Evolutionary conservation across 257 asterid species (phyloP), one percentile per base, ranked within the genome.

Genomic region (Nicotiana benthamiana): DNA sequence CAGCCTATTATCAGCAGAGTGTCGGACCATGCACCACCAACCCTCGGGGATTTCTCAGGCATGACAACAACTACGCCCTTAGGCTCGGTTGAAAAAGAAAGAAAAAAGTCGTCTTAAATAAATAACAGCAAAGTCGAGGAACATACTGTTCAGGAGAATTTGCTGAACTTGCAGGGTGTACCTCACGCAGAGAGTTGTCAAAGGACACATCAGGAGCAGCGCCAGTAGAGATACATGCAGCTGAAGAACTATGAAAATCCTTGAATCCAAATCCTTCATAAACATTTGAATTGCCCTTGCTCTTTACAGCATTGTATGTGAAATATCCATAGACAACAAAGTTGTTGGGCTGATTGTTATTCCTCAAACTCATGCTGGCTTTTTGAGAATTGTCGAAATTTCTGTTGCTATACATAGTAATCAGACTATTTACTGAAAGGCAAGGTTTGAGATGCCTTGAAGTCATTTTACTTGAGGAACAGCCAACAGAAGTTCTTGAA

Each of bases 201-300:
- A 88, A 85, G n/a, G 94, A 86, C 83, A 91, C 89, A 63, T 90
- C 97, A 53, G 90, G 93, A 68, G 96, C 94, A 74, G 90, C 88
- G 79, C 88, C 90, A 46, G 93, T 85, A 15, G 97, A 84, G 65
- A 87, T 88, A 82, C 82, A 84, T 65, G 92, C 89, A 5, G 90
- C 85, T 48, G 94, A 83, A 51, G 92, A 90, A 59, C 86, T 76
- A 77, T 85, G 85, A 60, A 87, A 82, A 83, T 86, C 85, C 80
- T 83, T 92, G 82, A 83, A 84, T 72, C 90, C 93, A 83, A 90
- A 83, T 81, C 89, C 91, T 20, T 84, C 79, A 54, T 76, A 84
- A 5, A 89, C 85, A 81, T 83, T 86, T 81, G 67, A 84, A 65
- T 60, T 81, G 57, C 90, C 88, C 75, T 86, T 90, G 77, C 84